Percentiles rank a stretch among this genome's conserved stretches.
Conservation (phyloP, 306 rosid species). For the Corylus avellana region DNA sequence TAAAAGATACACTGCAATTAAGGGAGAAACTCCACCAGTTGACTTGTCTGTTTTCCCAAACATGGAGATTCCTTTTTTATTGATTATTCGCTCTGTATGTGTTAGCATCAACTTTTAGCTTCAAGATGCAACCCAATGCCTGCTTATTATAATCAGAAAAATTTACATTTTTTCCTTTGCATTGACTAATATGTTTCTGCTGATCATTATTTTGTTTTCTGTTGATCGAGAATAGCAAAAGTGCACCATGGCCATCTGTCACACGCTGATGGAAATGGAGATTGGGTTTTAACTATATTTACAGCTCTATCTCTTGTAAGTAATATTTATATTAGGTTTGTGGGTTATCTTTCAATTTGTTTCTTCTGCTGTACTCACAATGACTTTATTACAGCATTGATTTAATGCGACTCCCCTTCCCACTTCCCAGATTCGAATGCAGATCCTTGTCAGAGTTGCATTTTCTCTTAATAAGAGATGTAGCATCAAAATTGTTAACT, state of each 20-base stretch:
- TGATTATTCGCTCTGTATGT: neutral
- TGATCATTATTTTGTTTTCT: slow-evolving; percentile 19
- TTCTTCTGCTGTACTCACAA: neutral
- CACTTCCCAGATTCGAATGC: neutral
- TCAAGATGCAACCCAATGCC: neutral
- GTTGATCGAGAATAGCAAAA: slow-evolving; percentile 60
- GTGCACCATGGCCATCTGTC: slow-evolving; percentile 90
- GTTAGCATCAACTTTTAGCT: neutral
- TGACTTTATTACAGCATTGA: neutral
- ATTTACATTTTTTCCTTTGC: slow-evolving; percentile 11
- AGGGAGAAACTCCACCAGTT: neutral
- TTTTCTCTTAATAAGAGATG: neutral
- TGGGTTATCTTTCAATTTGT: neutral
- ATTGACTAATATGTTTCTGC: slow-evolving; percentile 13
- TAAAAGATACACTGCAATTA: neutral
- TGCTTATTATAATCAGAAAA: neutral
- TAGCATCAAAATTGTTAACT: neutral
- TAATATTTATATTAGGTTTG: slow-evolving; percentile 12
- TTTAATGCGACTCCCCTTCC: neutral
- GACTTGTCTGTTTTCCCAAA: neutral
- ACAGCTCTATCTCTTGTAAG: slow-evolving; percentile 90
- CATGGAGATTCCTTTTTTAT: neutral
- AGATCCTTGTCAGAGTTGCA: slow-evolving; percentile 9
- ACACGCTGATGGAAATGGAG: slow-evolving; percentile 97
- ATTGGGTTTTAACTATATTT: slow-evolving; percentile 90